Conservation (phyloP, 495 filamentous ascomycete genomes). For the Daldinia concentrica region DNA sequence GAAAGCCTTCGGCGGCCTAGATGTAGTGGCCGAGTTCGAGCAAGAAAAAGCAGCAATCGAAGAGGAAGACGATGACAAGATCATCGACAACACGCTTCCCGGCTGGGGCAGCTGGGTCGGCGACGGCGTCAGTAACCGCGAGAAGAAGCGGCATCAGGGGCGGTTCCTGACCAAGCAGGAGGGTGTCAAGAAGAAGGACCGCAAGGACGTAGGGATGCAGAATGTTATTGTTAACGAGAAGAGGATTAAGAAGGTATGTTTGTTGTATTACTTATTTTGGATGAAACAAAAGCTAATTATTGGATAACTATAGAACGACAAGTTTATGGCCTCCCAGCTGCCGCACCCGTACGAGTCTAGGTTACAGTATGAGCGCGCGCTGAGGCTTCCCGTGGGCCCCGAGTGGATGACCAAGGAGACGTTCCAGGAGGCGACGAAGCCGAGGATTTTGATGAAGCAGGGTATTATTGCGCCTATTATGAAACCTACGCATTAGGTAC, state of each 20-base stretch:
- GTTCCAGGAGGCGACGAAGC: slow-evolving; percentile 90
- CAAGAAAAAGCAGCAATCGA: slow-evolving; percentile 78
- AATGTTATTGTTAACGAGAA: slow-evolving; percentile 95
- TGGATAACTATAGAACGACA: slow-evolving; percentile 72
- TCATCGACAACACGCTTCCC: slow-evolving; percentile 83
- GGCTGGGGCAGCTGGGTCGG: slow-evolving; percentile 94
- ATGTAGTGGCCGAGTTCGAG: slow-evolving; percentile 84
- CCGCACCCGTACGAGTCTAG: slow-evolving; percentile 88
- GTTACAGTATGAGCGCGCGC: slow-evolving; percentile 88
- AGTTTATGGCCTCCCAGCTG: slow-evolving; percentile 82
- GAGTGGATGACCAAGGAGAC: slow-evolving; percentile 96
- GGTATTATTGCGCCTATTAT: slow-evolving; percentile 90
- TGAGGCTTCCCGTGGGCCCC: slow-evolving; percentile 87
- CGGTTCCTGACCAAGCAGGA: slow-evolving; percentile 73
- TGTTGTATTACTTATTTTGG: slow-evolving; percentile 25
- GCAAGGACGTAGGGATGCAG: slow-evolving; percentile 83
- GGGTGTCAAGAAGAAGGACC: slow-evolving; percentile 78
- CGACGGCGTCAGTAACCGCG: slow-evolving; percentile 72
- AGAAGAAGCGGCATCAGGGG: slow-evolving; percentile 66
- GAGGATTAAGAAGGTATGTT: slow-evolving; percentile 81
- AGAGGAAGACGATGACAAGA: slow-evolving; percentile 84
- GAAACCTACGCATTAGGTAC: slow-evolving; percentile 63
- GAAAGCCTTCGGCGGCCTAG: slow-evolving; percentile 87
- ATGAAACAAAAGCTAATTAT: slow-evolving; percentile 34
- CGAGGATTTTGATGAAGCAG: slow-evolving; percentile 89